Evolutionary conservation across 805 yeast genomes (phyloP), one percentile per base, ranked within the genome.

Genomic region (Kazachstania viticola): DNA sequence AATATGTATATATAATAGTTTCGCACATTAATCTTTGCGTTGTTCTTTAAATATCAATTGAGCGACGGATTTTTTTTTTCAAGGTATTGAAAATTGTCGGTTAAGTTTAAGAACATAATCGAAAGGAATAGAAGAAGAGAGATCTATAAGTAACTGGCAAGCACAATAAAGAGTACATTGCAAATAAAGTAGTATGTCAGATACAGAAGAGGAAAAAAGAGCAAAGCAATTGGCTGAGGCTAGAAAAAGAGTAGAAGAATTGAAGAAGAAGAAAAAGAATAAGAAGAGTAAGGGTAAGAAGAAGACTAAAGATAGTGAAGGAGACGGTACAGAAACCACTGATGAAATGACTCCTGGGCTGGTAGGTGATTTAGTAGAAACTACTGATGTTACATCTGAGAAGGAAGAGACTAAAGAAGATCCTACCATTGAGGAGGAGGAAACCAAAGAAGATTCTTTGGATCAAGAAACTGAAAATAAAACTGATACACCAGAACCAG

Each of bases 201-300:
- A 56, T 22, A 40, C 50, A 23, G 52, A 51, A 11, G 60, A 51
- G 17, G 54, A 48, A 28, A 45, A 49, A 15, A 67, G 74, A 39
- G 73, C 70, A 30, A 80, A 74, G 48, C 71, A 75, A 51, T 61
- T 81, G 30, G 84, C 77, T 41, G 79, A 78, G 2, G 91, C 88
- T 4, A 69, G 79, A 46, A 78, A 75, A 59, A 70, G 75, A 40
- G 73, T 69, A 26, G 85, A 79, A 37, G 82, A 77, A 45, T 58
- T 79, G 62, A 79, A 74, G 61, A 71, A 71, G 56, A 65, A 65
- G 54, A 64, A 60, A 50, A 70, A 65, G 50, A 68, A 64, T 48
- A 63, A 65, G 53, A 62, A 62, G 56, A 53, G 55, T 37, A 54
- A 47, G 34, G 57, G 61, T 53, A 62, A 61, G 39, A 35, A 41